Evolutionary conservation across 2,329 filamentous ascomycete genomes (phyloP), one percentile per base, ranked within the genome.

Genomic region (Eutypa lata): DNA sequence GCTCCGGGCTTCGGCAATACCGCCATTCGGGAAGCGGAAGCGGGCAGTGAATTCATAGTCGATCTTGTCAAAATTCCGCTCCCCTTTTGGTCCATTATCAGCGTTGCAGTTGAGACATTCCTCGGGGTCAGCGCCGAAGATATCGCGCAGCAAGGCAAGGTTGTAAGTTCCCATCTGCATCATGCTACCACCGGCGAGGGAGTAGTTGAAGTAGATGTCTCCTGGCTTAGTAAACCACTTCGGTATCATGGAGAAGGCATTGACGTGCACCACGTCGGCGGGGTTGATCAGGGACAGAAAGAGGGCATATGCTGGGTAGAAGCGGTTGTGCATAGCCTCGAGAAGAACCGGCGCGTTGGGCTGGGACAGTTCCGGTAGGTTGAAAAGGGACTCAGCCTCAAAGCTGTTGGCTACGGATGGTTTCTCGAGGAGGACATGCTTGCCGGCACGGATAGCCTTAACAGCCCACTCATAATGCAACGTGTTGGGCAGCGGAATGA

Each of bases 391-490:
- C 1, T 53, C 48, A 0, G 72, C 73, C 57, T 77, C 70, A 0
- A 44, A 52, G 1, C 66, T 57, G 55, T 74, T 76, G 7, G 67
- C 67, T 7, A 65, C 65, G 2, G 69, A 64, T 0, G 75, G 75
- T 54, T 77, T 78, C 55, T 77, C 75, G 11, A 76, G 62, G 1
- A 77, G 67, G n/a, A 78, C 73, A 53, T 77, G 73, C 48, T 77
- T 77, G 7, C 71, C 71, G 2, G 70, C 70, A 3, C 58, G 53
- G 22, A 77, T 56, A 6, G 72, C 63, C 43, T 71, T 66, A 13
- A 72, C 53, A 19, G 73, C 69, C 69, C 72, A 77, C 60, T 73
- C 68, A 43, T 55, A 64, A 42, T 68, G 65, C 21, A 65, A 51
- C 3, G 54, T 54, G 44, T 62, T 61, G 3, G 70, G 70, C 13